phyloP scores from a whole-genome alignment of 768 basidiomycete genomes.

The Panellus pusillus region DNA sequence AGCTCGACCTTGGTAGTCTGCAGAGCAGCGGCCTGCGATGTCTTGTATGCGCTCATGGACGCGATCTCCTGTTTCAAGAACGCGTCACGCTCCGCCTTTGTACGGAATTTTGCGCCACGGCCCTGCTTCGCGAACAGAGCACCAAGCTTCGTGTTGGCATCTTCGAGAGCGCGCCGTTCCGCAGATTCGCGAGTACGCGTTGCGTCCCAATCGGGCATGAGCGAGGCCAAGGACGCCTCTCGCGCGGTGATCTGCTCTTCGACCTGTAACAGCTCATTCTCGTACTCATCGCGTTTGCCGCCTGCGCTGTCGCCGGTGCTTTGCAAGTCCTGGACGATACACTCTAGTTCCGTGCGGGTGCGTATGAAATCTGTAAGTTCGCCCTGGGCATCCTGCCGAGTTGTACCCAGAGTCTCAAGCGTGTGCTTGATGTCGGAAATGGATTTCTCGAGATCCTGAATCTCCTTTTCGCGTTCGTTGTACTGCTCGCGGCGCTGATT shows the following conservation, averaged over 20 bases:
- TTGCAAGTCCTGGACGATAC: constrained; percentile 75
- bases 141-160: constrained; percentile 66
- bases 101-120: constrained; percentile 80
- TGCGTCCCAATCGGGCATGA: constrained; percentile 72
- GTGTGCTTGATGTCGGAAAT: constrained; percentile 70
- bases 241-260: constrained; percentile 62
- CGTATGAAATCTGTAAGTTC: constrained; percentile 89
- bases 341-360: constrained; percentile 83
- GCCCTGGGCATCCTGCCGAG: constrained; percentile 72
- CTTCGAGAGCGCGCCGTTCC: constrained; percentile 71
- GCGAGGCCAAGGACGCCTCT: constrained; percentile 57
- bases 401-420: constrained; percentile 66
- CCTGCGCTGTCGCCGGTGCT: constrained; percentile 64
- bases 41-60: constrained; percentile 61
- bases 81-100: constrained; percentile 78
- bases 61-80: constrained; percentile 81
- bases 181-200: constrained; percentile 49
- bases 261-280: constrained; percentile 62
- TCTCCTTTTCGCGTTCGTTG: constrained; percentile 80
- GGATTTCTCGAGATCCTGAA: constrained; percentile 69
- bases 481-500: constrained; percentile 83
- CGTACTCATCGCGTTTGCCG: constrained; percentile 60
- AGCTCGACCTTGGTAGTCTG: constrained; percentile 54
- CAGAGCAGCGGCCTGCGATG: constrained; percentile 56
- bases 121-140: constrained; percentile 90